Conservation (phyloP, 1,284 basidiomycete species). For the Cryptococcus hybrid region DNA sequence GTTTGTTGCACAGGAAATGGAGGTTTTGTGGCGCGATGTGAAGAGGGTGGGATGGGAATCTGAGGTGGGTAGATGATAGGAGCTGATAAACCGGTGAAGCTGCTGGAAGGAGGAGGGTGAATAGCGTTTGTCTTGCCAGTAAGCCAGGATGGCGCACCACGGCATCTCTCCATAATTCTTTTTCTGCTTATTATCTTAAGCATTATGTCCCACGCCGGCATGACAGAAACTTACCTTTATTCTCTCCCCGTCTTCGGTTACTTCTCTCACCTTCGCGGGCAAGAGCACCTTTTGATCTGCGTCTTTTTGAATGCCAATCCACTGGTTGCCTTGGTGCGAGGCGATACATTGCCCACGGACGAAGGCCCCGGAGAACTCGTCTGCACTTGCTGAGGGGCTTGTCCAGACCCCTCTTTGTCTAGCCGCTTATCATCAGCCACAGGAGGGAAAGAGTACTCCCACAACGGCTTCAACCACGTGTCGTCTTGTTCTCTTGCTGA, state of each 20-base stretch:
- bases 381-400: neutral
- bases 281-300: neutral
- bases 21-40: neutral
- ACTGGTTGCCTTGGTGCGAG: neutral
- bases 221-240: slow-evolving; percentile 4
- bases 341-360: neutral
- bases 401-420: neutral
- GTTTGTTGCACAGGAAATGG: neutral
- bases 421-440: neutral
- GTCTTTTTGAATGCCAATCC: neutral
- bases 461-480: neutral
- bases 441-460: neutral
- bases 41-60: neutral
- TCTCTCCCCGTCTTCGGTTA: slow-evolving; percentile 7
- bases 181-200: neutral
- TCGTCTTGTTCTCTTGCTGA: neutral
- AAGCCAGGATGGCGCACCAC: slow-evolving; percentile 6
- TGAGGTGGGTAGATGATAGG: neutral
- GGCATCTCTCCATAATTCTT: slow-evolving; percentile 1
- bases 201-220: neutral
- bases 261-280: neutral
- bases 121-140: neutral
- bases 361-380: neutral
- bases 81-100: neutral
- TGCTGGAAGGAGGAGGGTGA: neutral